Percentiles rank a stretch among this genome's conserved stretches.
phyloP scores from a whole-genome alignment of 495 filamentous ascomycete genomes.

The Penicillium daleae region DNA sequence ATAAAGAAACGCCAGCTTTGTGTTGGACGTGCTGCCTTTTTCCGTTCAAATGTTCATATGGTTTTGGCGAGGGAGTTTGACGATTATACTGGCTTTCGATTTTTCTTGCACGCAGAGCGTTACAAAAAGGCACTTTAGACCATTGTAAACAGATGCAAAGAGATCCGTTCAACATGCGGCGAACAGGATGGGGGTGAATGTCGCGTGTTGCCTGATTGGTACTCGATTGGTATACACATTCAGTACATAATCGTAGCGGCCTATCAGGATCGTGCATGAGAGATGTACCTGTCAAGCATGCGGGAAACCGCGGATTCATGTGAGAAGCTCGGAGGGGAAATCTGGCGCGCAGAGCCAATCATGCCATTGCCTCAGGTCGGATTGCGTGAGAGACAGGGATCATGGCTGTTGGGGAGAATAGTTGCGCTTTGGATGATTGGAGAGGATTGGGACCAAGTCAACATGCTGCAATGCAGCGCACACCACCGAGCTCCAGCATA shows the following conservation, averaged over 20 bases:
- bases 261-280: slow-evolving; percentile 10
- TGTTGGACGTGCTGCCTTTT: not conserved
- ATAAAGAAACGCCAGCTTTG: slow-evolving; percentile 9
- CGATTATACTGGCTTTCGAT: not conserved
- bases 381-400: slow-evolving; percentile 27
- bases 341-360: slow-evolving; percentile 17
- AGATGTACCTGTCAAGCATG: slow-evolving; percentile 32
- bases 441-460: slow-evolving; percentile 13
- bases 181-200: not conserved
- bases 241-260: not conserved
- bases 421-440: slow-evolving; percentile 13
- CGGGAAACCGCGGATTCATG: slow-evolving; percentile 34
- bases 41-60: not conserved
- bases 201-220: not conserved
- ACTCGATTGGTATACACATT: not conserved
- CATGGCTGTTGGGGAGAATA: slow-evolving; percentile 12
- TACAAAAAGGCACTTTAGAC: not conserved
- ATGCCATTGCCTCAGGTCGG: not conserved
- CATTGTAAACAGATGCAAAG: not conserved
- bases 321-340: slow-evolving; percentile 20
- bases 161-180: not conserved
- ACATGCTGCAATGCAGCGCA: slow-evolving; percentile 6
- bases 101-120: no score
- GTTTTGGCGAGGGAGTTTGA: no score
- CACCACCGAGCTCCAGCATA: not conserved